These are phyloP conservation scores for Zymoseptoria ardabiliae DNA, from an alignment of 2,329 filamentous ascomycete species.

Conservation along the genomic window DNA sequence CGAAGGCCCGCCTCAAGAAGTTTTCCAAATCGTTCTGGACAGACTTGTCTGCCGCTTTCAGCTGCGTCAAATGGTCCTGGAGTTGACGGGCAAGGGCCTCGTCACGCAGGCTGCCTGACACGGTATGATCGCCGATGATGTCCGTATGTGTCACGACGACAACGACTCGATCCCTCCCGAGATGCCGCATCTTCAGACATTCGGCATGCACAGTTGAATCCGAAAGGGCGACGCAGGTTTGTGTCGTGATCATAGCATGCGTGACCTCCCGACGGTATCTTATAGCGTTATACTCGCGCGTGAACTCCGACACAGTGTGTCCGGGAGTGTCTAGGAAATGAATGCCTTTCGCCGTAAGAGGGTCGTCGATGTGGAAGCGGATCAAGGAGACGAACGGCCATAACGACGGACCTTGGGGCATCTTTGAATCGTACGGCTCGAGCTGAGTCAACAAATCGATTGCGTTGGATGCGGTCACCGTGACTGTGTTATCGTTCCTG, in stretches of 20 bases:
- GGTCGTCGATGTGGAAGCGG: conserved; percentile 11
- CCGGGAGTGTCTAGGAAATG: conserved; percentile 18
- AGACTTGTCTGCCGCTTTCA: background rate
- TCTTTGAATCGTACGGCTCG: background rate
- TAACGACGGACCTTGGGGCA: background rate
- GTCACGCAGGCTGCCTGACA: background rate
- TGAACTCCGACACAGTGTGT: conserved; percentile 12
- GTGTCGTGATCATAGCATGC: conserved; percentile 4
- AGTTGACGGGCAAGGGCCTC: background rate
- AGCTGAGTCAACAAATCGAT: background rate
- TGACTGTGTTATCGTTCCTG: background rate
- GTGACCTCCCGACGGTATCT: background rate
- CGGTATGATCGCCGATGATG: background rate
- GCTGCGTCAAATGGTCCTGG: background rate
- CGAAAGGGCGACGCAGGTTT: conserved; percentile 7
- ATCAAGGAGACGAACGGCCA: conserved; percentile 19
- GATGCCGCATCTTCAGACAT: background rate
- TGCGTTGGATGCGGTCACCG: background rate
- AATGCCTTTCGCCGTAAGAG: conserved; percentile 13
- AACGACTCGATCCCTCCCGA: background rate
- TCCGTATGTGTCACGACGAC: background rate
- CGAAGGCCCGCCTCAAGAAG: background rate
- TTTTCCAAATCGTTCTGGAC: background rate
- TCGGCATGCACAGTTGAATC: background rate
- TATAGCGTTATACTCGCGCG: conserved; percentile 6